These are phyloP conservation scores for Amanita fuliginea DNA, from an alignment of 768 basidiomycete genomes.

Conservation along the genomic window DNA sequence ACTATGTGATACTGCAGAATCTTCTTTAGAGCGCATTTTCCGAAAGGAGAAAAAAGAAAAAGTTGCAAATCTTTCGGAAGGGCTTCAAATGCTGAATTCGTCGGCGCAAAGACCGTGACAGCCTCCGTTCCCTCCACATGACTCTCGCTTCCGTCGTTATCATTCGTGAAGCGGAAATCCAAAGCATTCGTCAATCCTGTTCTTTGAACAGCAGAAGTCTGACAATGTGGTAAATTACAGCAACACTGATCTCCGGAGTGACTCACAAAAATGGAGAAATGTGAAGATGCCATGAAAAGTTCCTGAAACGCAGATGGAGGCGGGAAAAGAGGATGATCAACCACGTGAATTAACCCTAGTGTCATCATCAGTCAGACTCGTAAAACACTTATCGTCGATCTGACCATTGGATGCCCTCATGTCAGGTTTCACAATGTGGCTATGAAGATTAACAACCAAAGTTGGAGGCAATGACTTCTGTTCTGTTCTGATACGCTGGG, in stretches of 20 bases:
- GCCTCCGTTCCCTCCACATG: slow-evolving; percentile 32
- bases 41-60: slow-evolving; percentile 54
- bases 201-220: slow-evolving; percentile 51
- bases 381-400: slow-evolving; percentile 1
- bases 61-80: slow-evolving; percentile 39
- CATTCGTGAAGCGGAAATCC: slow-evolving; percentile 33
- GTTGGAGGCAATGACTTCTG: slow-evolving; percentile 20
- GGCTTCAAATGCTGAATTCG: slow-evolving; percentile 33
- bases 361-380: neutral
- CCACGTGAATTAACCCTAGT: slow-evolving; percentile 38
- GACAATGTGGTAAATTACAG: neutral
- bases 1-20: slow-evolving; percentile 49
- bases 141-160: slow-evolving; percentile 22
- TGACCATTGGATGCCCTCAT: slow-evolving; percentile 41
- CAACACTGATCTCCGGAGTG: neutral
- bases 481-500: slow-evolving; percentile 32
- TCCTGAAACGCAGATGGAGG: slow-evolving; percentile 40
- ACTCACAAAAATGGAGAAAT: slow-evolving; percentile 41
- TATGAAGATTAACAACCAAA: slow-evolving; percentile 37
- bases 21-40: slow-evolving; percentile 37
- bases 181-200: slow-evolving; percentile 31
- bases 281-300: slow-evolving; percentile 27
- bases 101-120: slow-evolving; percentile 45
- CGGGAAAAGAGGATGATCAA: slow-evolving; percentile 44
- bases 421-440: slow-evolving; percentile 29